A percentile compares a stretch with the other conserved stretches of the same genome.
Conservation (phyloP, 179 eudicot genomes). For the Vitellaria paradoxa region DNA sequence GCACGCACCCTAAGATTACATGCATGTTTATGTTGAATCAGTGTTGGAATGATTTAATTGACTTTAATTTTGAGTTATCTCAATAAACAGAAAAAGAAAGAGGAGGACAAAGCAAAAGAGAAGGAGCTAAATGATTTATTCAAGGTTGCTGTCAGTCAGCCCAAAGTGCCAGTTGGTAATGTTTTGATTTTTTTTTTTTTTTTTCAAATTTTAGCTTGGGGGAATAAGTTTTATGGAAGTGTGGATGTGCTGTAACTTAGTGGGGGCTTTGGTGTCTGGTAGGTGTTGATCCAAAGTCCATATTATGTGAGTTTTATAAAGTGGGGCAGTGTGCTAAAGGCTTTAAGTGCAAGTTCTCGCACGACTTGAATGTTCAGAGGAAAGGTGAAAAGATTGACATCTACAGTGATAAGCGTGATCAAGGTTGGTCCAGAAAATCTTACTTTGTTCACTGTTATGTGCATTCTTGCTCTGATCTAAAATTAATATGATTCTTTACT, state of each 20-base stretch:
- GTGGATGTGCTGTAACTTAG: neutral
- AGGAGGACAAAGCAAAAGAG: slow-evolving; percentile 83
- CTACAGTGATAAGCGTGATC: slow-evolving; percentile 71
- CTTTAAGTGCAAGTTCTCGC: slow-evolving; percentile 93
- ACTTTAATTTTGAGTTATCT: neutral
- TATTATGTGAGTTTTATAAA: slow-evolving; percentile 82
- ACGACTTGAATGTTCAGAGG: slow-evolving; percentile 81
- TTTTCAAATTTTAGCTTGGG: neutral
- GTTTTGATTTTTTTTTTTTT: neutral
- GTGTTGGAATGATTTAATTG: neutral
- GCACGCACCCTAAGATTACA: too few relatives aligned
- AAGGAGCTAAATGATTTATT: slow-evolving; percentile 86
- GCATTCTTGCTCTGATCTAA: neutral
- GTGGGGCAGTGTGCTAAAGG: slow-evolving; percentile 94
- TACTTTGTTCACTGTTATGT: neutral
- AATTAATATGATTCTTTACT: slow-evolving; percentile 10
- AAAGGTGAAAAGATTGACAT: slow-evolving; percentile 93
- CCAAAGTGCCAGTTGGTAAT: slow-evolving; percentile 88
- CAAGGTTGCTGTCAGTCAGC: slow-evolving; percentile 87
- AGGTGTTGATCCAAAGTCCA: slow-evolving; percentile 98
- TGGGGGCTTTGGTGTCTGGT: slow-evolving; percentile 8
- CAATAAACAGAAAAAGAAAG: slow-evolving; percentile 77
- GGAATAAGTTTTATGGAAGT: neutral
- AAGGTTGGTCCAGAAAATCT: slow-evolving; percentile 33
- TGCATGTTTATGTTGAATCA: neutral